A percentile compares a stretch with the other conserved stretches of the same genome.
Conservation (phyloP, 2,329 filamentous ascomycete genomes). For the Verticillium isaacii region DNA sequence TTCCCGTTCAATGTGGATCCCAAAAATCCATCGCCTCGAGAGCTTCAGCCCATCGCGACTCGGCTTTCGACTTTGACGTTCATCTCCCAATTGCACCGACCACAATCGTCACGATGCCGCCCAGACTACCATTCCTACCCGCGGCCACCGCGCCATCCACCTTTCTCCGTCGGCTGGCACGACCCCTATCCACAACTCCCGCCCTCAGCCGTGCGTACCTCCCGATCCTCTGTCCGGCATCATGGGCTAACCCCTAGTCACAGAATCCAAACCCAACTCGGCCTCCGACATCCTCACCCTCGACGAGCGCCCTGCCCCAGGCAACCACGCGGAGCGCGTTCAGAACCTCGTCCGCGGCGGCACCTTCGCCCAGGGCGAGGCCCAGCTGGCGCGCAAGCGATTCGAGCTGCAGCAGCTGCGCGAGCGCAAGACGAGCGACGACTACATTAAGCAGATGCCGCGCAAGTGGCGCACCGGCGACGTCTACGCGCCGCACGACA, state of each 20-base stretch:
- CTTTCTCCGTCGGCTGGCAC: slow-evolving; percentile 8
- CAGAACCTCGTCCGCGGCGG: slow-evolving; percentile 16
- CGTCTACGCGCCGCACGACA: slow-evolving; percentile 85
- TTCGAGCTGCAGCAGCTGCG: slow-evolving; percentile 31
- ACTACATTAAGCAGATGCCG: slow-evolving; percentile 59
- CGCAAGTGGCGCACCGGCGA: slow-evolving; percentile 75
- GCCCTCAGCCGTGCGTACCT: slow-evolving; percentile 6
- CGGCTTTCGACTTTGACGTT: neutral
- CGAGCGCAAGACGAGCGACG: slow-evolving; percentile 36
- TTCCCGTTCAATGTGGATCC: neutral
- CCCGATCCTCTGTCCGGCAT: neutral
- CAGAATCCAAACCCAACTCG: slow-evolving; percentile 4
- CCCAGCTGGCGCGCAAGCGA: slow-evolving; percentile 20
- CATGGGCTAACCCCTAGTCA: neutral
- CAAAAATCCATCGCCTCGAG: slow-evolving; percentile 3
- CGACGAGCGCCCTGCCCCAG: slow-evolving; percentile 4
- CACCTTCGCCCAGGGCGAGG: slow-evolving; percentile 12
- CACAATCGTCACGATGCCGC: slow-evolving; percentile 30
- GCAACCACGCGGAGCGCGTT: slow-evolving; percentile 6
- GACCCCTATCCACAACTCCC: slow-evolving; percentile 10
- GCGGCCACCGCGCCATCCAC: slow-evolving; percentile 7
- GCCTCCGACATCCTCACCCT: slow-evolving; percentile 9
- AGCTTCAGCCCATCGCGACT: slow-evolving; percentile 12
- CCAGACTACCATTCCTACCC: slow-evolving; percentile 26
- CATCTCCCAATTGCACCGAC: slow-evolving; percentile 5